Evolutionary conservation across 192 early-diverging fungal species (phyloP), one percentile per base, ranked within the genome.

Genomic region (Entomortierella beljakovae): DNA sequence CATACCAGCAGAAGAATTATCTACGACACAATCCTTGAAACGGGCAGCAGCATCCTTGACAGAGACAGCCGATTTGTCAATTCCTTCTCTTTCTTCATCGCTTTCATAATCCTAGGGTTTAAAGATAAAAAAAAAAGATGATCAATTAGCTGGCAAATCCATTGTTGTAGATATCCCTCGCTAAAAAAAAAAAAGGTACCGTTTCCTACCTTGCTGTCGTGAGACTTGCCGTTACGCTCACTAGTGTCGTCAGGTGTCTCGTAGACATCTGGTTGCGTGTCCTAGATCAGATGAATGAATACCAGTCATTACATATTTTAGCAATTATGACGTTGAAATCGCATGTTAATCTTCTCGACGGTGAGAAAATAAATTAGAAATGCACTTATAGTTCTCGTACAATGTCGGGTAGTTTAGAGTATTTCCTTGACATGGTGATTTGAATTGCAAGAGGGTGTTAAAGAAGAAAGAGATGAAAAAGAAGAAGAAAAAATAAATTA

Each of bases 241-340:
- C 65, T 62, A 25, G 61, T 34, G 25, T 71, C 68, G 29, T 94
- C 94, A 6, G 90, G 83, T 10, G 95, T 95, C 64, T 97, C 94
- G 74, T 92, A 95, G 56, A 97, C 92, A 87, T 95, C 95, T 51
- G 91, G 93, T 75, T 90, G 89, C 56, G 87, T 87, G 65, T 90
- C 89, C 89, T 90, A 71, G 25, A 48, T 64, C 26, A 61, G 29
- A 61, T 20, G 60, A 56, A 42, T n/a, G n/a, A n/a, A n/a, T n/a
- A n/a, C n/a, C n/a, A n/a, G n/a, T n/a, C n/a, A n/a, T n/a, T n/a
- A n/a, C n/a, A n/a, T n/a, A n/a, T n/a, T n/a, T n/a, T n/a, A n/a
- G n/a, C n/a, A n/a, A n/a, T n/a, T n/a, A n/a, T n/a, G n/a, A n/a
- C n/a, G n/a, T n/a, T n/a, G n/a, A n/a, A n/a, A n/a, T n/a, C n/a